Evolutionary conservation across 2,329 filamentous ascomycete species (phyloP), one percentile per base, ranked within the genome.

Genomic region (Calonectria honghensis): DNA sequence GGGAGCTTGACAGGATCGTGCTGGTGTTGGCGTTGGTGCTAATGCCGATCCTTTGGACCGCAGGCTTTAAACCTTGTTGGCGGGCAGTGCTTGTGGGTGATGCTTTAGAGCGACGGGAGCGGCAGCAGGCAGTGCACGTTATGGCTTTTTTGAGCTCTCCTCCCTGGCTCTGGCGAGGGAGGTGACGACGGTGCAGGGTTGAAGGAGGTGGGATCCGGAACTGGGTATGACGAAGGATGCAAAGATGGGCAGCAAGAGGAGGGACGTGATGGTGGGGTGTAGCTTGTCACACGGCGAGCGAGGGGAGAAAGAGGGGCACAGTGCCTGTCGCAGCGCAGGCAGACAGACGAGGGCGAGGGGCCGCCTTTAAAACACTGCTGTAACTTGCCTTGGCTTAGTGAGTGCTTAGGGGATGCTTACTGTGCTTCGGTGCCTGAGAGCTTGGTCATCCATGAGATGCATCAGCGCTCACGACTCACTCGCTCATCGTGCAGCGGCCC

Each of bases 221-320:
- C 14, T 39, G 72, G 69, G 59, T 78, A 76, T 79, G 78, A 79
- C 75, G 76, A 79, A 74, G 71, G 75, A 39, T 20, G 45, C 63
- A 51, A 31, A 51, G 29, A 31, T 51, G 45, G 51, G 51, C 37
- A 16, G 37, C n/a, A 37, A 24, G 11, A 13, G 35, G 67, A 18
- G 20, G 67, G 37, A 20, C 29, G 51, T n/a, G 59, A 54, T 65
- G 68, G 68, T 65, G 68, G 68, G 68, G 68, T 64, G 51, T n/a
- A 45, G 51, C 32, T n/a, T 61, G 68, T 64, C 35, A 57, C 66
- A 51, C 66, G 37, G 39, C 52, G 67, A 39, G 35, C 3, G 45
- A 35, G 31, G 4, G 51, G 29, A 35, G 18, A 61, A 61, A 61
- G 57, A 61, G 57, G 57, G 57, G 57, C 57, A 59, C 27, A 14